Base-by-base conservation (phyloP, 139 green algal genomes). In the Monoraphidium neglectum region DNA sequence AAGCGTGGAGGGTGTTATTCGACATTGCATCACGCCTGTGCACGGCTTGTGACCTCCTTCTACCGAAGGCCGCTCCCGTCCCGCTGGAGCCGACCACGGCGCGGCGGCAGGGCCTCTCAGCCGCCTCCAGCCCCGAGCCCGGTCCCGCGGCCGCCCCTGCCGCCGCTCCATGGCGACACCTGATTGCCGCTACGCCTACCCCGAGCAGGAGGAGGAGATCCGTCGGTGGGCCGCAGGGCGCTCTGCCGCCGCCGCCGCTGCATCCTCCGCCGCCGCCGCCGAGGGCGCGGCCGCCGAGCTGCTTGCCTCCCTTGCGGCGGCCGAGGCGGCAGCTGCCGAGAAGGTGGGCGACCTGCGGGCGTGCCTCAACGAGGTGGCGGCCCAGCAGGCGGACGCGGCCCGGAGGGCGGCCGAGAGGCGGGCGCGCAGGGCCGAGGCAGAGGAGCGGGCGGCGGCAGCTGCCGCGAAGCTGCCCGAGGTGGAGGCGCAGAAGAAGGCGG, bases 401-500 rank as follows among this genome's bases (percentile, higher is more conserved):
- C 54, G 54, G 12, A 61, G n/a, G 54, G 54, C 54, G 24, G 21
- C 54, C 1, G 72, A n/a, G 15, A 65, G 59, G 35, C 63, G 77
- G 1, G 68, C 77, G 4, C 47, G 35, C 12, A 76, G 80, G n/a
- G 76, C 64, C 3, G 37, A 40, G n/a, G 80, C 78, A 32, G 80
- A 89, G 30, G 80, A 70, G 1, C 65, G 65, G 1, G 78, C 73
- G 4, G 71, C 77, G 3, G 65, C 46, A 21, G 79, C 82, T 26
- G 21, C 62, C 8, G 59, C 64, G 4, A 70, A 82, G 30, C 47
- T 91, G 24, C 83, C 88, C 1, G 84, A 88, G 43, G 40, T 92
- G 15, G 88, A 92, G 35, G 79, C 77, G 0, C 78, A 81, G 13
- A 92, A 92, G 70, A 85, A 82, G 33, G 86, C 88, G 3, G 86